phyloP scores from a whole-genome alignment of 352 stramenopile species.

The Elongisporangium prolatum region DNA sequence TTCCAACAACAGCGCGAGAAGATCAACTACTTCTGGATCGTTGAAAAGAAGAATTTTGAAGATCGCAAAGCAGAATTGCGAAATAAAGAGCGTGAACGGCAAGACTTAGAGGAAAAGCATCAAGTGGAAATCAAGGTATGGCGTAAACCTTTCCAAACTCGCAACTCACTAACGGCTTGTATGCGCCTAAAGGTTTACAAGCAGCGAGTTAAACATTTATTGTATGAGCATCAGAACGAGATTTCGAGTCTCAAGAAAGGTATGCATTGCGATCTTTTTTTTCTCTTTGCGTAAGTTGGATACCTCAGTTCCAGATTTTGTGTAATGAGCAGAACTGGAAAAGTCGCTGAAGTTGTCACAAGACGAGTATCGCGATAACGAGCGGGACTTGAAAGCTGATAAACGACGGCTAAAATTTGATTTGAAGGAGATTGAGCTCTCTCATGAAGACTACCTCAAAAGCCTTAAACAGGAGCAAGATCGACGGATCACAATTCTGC shows the following conservation, averaged over 20 bases:
- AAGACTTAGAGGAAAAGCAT: conserved; percentile 94
- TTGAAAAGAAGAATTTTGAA: conserved; percentile 95
- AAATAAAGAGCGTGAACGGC: conserved; percentile 94
- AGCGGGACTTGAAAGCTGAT: conserved; percentile 88
- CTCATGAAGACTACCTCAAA: conserved; percentile 91
- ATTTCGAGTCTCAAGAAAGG: conserved; percentile 87
- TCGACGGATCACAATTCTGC: conserved; percentile 85
- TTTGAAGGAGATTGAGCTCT: conserved; percentile 90
- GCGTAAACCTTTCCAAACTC: too few relatives aligned
- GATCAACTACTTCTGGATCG: conserved; percentile 97
- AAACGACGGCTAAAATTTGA: conserved; percentile 86
- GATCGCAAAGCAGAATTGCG: conserved; percentile 89
- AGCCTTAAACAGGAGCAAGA: conserved; percentile 92
- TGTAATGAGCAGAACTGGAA: conserved; percentile 60
- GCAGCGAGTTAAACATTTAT: conserved; percentile 93
- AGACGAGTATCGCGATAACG: conserved; percentile 85
- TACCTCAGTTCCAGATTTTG: not conserved
- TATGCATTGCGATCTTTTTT: conserved; percentile 5
- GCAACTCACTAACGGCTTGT: not conserved
- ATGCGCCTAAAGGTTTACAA: conserved; percentile 81
- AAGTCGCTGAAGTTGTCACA: conserved; percentile 87
- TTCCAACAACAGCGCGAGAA: conserved; percentile 95
- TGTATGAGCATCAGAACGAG: conserved; percentile 94
- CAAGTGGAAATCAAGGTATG: conserved; percentile 92
- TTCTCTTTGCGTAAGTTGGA: not conserved